phyloP scores from a whole-genome alignment of 345 rosid genomes.

The Combretum micranthum region DNA sequence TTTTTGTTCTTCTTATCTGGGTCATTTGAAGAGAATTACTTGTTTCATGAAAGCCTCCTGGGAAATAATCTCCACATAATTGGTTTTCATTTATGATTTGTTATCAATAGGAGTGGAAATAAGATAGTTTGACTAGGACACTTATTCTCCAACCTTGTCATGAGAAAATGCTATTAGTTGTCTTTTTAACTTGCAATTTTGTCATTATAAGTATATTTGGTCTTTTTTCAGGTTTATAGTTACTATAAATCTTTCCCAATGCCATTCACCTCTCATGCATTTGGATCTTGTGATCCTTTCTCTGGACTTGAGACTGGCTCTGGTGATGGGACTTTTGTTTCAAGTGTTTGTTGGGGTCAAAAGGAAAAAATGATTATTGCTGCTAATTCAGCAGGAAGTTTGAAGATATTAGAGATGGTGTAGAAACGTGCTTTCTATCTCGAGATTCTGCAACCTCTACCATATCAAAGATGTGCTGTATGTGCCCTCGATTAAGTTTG shows the following conservation, averaged over 20 bases:
- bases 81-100: no score
- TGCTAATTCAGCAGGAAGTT: constrained; percentile 80
- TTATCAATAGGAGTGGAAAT: no score
- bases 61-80: no score
- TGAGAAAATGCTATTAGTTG: background rate
- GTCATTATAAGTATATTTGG: background rate
- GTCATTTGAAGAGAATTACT: no score
- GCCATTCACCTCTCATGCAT: constrained; percentile 80
- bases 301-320: constrained; percentile 51
- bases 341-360: constrained; percentile 89
- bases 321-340: constrained; percentile 76
- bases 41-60: no score
- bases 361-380: constrained; percentile 68
- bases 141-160: no score
- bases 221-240: constrained; percentile 58
- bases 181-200: background rate
- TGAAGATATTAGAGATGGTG: constrained; percentile 63
- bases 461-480: no score
- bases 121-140: no score
- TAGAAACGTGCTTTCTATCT: constrained; percentile 8
- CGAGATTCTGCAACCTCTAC: background rate
- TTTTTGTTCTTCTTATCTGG: no score
- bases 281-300: constrained; percentile 59
- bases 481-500: no score
- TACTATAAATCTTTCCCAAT: constrained; percentile 71